Conservation (phyloP, 306 rosid species). For the Begonia fuchsioides region DNA sequence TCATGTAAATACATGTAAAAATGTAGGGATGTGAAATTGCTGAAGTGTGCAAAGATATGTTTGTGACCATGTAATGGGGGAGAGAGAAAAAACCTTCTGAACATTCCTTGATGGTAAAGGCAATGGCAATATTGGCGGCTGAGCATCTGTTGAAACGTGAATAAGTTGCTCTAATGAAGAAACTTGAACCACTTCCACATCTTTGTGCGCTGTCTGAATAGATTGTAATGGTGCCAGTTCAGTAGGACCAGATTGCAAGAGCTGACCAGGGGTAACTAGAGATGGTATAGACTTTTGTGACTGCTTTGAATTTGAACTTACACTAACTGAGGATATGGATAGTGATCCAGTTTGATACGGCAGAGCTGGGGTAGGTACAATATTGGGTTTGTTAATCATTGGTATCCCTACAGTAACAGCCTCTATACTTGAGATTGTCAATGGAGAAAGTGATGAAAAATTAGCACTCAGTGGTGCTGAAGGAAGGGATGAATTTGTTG, state of each 20-base stretch:
- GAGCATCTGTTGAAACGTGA: constrained; percentile 40
- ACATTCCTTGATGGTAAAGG: constrained; percentile 35
- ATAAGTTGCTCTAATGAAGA: constrained; percentile 32
- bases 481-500: constrained; percentile 25
- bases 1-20: neutral
- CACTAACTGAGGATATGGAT: constrained; percentile 15
- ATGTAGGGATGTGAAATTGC: neutral
- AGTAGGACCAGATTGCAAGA: constrained; percentile 53
- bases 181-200: constrained; percentile 70
- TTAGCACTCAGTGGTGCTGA: constrained; percentile 19
- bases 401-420: constrained; percentile 21
- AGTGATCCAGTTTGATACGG: constrained; percentile 40
- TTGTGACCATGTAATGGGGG: neutral
- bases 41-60: neutral
- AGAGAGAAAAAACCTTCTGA: constrained; percentile 27
- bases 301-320: constrained; percentile 25
- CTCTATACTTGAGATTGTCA: constrained; percentile 31
- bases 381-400: constrained; percentile 31
- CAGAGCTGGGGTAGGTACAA: constrained; percentile 27
- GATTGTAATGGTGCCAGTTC: constrained; percentile 34
- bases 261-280: constrained; percentile 75
- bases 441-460: constrained; percentile 33
- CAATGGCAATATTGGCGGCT: constrained; percentile 72
- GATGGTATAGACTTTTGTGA: constrained; percentile 48
- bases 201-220: constrained; percentile 46